Evolutionary conservation across 805 yeast genomes (phyloP).

Genomic region (Suhomyces kilbournensis): DNA sequence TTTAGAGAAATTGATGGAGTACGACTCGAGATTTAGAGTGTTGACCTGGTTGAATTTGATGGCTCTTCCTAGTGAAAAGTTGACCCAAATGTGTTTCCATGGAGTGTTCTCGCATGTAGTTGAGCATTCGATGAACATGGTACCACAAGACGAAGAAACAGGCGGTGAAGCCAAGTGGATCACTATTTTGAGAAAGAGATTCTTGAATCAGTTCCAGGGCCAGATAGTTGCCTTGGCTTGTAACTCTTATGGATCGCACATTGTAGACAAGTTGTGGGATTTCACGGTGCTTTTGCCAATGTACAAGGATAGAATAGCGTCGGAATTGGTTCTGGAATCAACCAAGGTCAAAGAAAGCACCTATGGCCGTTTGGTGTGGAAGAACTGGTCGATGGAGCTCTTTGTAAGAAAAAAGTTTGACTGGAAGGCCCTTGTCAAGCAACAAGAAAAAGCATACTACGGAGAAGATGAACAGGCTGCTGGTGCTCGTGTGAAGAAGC

Average conservation of each 20-base stretch:
- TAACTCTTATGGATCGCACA: conserved; percentile 88
- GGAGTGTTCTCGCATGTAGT: conserved; percentile 90
- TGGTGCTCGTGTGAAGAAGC: conserved; percentile 25
- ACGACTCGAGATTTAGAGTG: conserved; percentile 58
- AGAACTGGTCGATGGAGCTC: conserved; percentile 87
- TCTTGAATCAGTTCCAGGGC: conserved; percentile 63
- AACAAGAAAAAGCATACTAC: conserved; percentile 34
- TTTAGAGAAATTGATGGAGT: conserved; percentile 67
- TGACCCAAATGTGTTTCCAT: conserved; percentile 76
- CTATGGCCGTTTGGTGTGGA: conserved; percentile 92
- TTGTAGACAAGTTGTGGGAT: conserved; percentile 79
- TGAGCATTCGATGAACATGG: conserved; percentile 50
- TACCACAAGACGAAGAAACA: conserved; percentile 43
- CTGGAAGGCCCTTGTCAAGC: conserved; percentile 69
- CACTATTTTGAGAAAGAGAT: conserved; percentile 57
- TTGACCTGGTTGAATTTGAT: conserved; percentile 60
- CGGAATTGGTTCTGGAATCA: conserved; percentile 54
- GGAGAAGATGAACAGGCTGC: conserved; percentile 16
- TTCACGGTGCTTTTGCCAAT: conserved; percentile 75
- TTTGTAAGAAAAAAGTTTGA: conserved; percentile 71
- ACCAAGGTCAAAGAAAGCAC: conserved; percentile 75
- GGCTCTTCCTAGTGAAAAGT: conserved; percentile 55
- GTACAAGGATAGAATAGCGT: conserved; percentile 84
- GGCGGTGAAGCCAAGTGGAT: conserved; percentile 39
- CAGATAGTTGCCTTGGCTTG: conserved; percentile 61